A percentile compares a stretch with the other conserved stretches of the same genome.
Evolutionary conservation across 176 grass and related monocot genomes (phyloP).

Genomic region (Panicum miliaceum): DNA sequence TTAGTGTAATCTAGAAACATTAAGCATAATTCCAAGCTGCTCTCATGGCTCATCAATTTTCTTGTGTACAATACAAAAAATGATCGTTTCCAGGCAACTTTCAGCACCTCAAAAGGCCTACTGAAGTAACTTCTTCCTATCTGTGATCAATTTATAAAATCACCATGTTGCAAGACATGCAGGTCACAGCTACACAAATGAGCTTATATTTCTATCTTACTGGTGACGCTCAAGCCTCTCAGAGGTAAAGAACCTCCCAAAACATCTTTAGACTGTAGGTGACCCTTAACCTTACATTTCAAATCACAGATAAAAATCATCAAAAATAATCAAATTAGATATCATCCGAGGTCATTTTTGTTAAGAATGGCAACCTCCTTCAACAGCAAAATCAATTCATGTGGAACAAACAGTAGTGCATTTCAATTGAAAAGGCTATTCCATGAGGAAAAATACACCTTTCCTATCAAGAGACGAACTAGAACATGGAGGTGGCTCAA

Average conservation of each 20-base stretch:
- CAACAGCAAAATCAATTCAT: background rate
- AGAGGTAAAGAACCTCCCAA: background rate
- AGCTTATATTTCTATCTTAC: slow-evolving; percentile 17
- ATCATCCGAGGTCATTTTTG: background rate
- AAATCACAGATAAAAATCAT: slow-evolving; percentile 26
- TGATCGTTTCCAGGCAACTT: background rate
- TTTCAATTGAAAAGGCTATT: background rate
- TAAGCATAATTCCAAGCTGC: slow-evolving; percentile 1
- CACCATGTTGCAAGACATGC: background rate
- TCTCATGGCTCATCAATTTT: slow-evolving; percentile 2
- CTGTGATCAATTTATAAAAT: slow-evolving; percentile 10
- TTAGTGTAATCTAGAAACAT: background rate
- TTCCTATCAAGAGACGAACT: background rate
- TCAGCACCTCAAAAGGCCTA: background rate
- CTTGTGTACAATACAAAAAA: background rate
- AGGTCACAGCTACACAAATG: background rate
- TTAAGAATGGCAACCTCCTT: background rate
- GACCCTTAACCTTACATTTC: background rate
- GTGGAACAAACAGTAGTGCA: background rate
- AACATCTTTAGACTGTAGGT: background rate
- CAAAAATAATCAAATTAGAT: background rate
- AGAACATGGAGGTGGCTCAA: background rate
- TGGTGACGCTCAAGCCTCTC: slow-evolving; percentile 5
- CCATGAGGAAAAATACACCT: background rate
- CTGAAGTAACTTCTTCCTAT: slow-evolving; percentile 2